Evolutionary conservation across 2,329 filamentous ascomycete species (phyloP).

Genomic region (Colletotrichum agaves): DNA sequence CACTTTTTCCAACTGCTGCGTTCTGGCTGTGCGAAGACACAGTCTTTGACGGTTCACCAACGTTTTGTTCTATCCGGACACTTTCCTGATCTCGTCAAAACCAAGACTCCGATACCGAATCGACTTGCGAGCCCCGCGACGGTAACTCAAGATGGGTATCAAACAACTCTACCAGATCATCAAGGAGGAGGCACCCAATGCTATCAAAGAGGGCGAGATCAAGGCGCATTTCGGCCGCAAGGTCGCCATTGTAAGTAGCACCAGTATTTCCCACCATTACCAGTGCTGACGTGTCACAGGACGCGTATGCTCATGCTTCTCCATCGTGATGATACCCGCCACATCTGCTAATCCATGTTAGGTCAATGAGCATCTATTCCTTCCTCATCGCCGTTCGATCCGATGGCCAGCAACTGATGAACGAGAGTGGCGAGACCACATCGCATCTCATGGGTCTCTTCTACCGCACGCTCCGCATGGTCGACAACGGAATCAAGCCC

Average conservation of each 20-base stretch:
- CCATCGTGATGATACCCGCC: too few species aligned
- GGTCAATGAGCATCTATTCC: slow-evolving; percentile 98
- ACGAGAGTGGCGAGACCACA: slow-evolving; percentile 93
- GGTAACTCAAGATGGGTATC: slow-evolving; percentile 64
- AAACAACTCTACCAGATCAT: slow-evolving; percentile 84
- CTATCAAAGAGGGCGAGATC: slow-evolving; percentile 96
- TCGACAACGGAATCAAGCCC: slow-evolving; percentile 98
- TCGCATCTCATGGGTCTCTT: slow-evolving; percentile 99
- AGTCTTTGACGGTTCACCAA: not conserved
- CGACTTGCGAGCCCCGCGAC: not conserved
- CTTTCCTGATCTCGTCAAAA: too few species aligned
- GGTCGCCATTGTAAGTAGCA: slow-evolving; percentile 85
- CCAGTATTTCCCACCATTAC: not conserved
- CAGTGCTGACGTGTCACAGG: not conserved
- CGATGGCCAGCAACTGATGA: slow-evolving; percentile 95
- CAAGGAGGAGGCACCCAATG: slow-evolving; percentile 92
- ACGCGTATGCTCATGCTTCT: slow-evolving; percentile 58
- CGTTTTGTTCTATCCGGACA: not conserved
- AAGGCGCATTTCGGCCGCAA: slow-evolving; percentile 99
- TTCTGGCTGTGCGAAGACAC: not conserved
- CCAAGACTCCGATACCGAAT: too few species aligned
- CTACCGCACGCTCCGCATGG: slow-evolving; percentile 97
- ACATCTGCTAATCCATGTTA: slow-evolving; percentile 46
- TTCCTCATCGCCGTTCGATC: slow-evolving; percentile 98
- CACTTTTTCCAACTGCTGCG: too few species aligned